Evolutionary conservation across 2,329 filamentous ascomycete species (phyloP).

Genomic region (Fusarium duplospermum): DNA sequence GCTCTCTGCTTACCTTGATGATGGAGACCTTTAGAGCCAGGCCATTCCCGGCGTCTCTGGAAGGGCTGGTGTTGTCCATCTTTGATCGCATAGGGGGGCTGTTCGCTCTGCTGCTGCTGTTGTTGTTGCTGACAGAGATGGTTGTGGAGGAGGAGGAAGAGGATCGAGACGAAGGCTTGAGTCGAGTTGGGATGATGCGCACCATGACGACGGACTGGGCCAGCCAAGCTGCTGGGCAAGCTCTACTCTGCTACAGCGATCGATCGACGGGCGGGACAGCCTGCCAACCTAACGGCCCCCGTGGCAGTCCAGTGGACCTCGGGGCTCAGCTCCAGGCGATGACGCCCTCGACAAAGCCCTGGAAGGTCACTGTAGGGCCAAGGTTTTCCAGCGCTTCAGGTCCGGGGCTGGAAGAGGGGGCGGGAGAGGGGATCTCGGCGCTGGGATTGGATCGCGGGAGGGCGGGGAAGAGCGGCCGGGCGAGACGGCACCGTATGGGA

Average conservation of each 20-base stretch:
- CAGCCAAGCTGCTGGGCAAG: slow-evolving; percentile 3
- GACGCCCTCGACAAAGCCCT: slow-evolving; percentile 19
- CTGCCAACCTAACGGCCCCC: not conserved
- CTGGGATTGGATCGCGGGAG: slow-evolving; percentile 25
- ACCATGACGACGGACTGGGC: slow-evolving; percentile 57
- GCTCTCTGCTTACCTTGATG: slow-evolving; percentile 55
- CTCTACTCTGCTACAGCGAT: slow-evolving; percentile 13
- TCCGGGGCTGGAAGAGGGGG: not conserved
- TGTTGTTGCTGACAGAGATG: slow-evolving; percentile 40
- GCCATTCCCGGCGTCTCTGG: slow-evolving; percentile 52
- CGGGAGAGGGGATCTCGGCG: not conserved
- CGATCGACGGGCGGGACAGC: slow-evolving; percentile 34
- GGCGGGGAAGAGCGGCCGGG: slow-evolving; percentile 20
- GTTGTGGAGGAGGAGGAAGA: slow-evolving; percentile 51
- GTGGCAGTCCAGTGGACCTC: not conserved
- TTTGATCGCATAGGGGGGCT: slow-evolving; percentile 65
- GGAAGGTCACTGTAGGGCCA: not conserved
- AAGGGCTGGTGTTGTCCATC: slow-evolving; percentile 55
- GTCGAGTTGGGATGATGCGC: slow-evolving; percentile 66
- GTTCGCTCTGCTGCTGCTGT: slow-evolving; percentile 58
- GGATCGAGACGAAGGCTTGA: slow-evolving; percentile 57
- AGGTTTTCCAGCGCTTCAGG: slow-evolving; percentile 4
- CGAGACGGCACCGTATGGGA: not conserved
- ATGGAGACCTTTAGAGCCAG: slow-evolving; percentile 65
- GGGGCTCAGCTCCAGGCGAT: slow-evolving; percentile 29